These are phyloP conservation scores for Lentinula edodes DNA, from an alignment of 768 basidiomycete genomes.

Conservation along the genomic window DNA sequence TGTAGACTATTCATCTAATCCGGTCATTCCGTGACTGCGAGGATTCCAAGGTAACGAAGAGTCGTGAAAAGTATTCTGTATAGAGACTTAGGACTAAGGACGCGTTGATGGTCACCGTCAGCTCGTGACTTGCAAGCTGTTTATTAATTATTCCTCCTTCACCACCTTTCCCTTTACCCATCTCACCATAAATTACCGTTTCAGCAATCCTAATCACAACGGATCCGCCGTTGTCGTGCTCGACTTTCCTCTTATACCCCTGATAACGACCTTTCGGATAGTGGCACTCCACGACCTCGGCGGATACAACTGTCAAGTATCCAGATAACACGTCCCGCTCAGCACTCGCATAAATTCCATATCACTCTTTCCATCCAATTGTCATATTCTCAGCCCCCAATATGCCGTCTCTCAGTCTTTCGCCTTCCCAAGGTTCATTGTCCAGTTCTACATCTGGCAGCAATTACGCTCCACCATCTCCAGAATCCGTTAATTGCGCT, in stretches of 20 bases:
- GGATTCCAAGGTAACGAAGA: no score
- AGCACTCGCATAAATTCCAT: slow-evolving; percentile 8
- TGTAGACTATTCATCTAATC: no score
- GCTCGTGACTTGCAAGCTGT: not conserved
- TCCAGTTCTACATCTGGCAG: slow-evolving; percentile 27
- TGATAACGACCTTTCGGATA: slow-evolving; percentile 31
- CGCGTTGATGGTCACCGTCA: not conserved
- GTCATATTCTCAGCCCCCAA: not conserved
- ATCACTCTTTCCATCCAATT: slow-evolving; percentile 16
- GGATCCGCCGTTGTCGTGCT: slow-evolving; percentile 47
- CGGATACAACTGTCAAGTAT: slow-evolving; percentile 35
- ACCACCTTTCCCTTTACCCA: not conserved
- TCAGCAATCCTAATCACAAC: not conserved
- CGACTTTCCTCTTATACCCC: slow-evolving; percentile 38
- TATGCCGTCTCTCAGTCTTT: slow-evolving; percentile 21
- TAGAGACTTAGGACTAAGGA: not conserved
- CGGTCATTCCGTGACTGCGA: no score
- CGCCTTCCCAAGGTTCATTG: slow-evolving; percentile 27
- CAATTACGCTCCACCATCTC: slow-evolving; percentile 29
- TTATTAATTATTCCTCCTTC: not conserved
- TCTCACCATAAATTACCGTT: not conserved
- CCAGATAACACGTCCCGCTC: slow-evolving; percentile 8
- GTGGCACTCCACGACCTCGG: slow-evolving; percentile 37
- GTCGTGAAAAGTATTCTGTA: no score
- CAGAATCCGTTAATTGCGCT: slow-evolving; percentile 31